Evolutionary conservation across 176 grass and related monocot species (phyloP), one percentile per base, ranked within the genome.

Genomic region (Oryza punctata): DNA sequence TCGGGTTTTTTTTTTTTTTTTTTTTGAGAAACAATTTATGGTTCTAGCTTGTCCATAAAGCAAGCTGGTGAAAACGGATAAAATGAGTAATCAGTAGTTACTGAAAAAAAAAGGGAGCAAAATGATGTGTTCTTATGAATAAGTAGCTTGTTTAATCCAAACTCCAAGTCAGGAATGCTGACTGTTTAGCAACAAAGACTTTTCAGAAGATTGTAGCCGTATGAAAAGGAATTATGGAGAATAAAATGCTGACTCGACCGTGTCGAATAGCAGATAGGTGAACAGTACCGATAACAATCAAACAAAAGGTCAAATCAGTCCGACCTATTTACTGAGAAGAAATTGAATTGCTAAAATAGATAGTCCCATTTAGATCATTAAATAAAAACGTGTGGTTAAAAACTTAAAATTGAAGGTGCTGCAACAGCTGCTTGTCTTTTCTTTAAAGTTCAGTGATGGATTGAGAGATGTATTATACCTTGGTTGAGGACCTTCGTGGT

Each of bases 401-500:
- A 38, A 38, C 37, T 7, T 38, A 38, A 83, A 75, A 65, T 63
- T 38, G 10, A 75, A 19, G 50, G 8, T 84, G 29, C 3, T 12
- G 61, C 0, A 2, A 52, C 12, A 75, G 24, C 27, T 72, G 9
- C 2, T 30, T 67, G 4, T 33, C 50, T 67, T 52, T 18, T 67
- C 21, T 68, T 18, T 29, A 27, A 80, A 15, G 43, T 67, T 82
- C 9, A 63, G n/a, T 63, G 14, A 72, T 7, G 74, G 27, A 83
- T 26, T 12, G 23, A 32, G 7, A 40, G 30, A 84, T 26, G 63
- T n/a, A 65, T 32, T 11, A 61, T 87, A 91, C 92, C 92, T 89
- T 91, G 80, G 90, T 89, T 89, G 11, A 85, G 80, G 72, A 68
- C 72, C 37, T 94, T 85, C 7, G 77, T 75, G 81, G 57, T 81